phyloP scores from a whole-genome alignment of 345 rosid species.

The Carallia pectinifolia region DNA sequence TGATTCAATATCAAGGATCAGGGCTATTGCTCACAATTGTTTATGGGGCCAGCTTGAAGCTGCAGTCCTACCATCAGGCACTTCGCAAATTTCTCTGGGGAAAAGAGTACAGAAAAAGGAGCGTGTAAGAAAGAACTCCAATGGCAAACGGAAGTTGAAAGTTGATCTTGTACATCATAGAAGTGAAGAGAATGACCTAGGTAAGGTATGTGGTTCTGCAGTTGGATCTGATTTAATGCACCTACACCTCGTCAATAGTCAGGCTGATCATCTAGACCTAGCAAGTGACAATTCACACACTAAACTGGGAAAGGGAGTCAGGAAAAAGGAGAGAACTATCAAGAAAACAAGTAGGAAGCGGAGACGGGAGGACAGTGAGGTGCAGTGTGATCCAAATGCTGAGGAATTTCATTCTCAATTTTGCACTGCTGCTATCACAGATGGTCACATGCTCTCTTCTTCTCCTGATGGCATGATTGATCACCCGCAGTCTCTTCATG shows the following conservation, averaged over 20 bases:
- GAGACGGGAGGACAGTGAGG: conserved; percentile 8
- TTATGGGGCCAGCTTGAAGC: conserved; percentile 70
- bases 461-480: conserved; percentile 38
- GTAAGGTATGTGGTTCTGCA: conserved; percentile 9
- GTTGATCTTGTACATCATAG: conserved; percentile 56
- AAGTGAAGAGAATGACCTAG: conserved; percentile 17
- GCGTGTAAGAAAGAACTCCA: conserved; percentile 67
- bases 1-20: conserved; percentile 64
- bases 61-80: conserved; percentile 30
- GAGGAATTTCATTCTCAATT: neutral
- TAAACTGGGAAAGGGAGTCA: conserved; percentile 13
- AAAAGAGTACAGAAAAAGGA: conserved; percentile 79
- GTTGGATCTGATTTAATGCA: conserved; percentile 16
- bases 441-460: conserved; percentile 3
- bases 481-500: conserved; percentile 46
- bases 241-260: conserved; percentile 3
- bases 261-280: neutral
- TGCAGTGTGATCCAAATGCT: conserved; percentile 3
- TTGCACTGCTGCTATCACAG: neutral
- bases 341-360: conserved; percentile 11
- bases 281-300: neutral
- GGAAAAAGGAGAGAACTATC: conserved; percentile 14
- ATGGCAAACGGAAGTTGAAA: conserved; percentile 63
- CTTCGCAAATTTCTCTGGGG: conserved; percentile 50
- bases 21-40: conserved; percentile 76